A percentile compares a stretch with the other conserved stretches of the same genome.
These are phyloP conservation scores for Macroventuria anomochaeta DNA, from an alignment of 2,329 filamentous ascomycete genomes.

Conservation along the genomic window DNA sequence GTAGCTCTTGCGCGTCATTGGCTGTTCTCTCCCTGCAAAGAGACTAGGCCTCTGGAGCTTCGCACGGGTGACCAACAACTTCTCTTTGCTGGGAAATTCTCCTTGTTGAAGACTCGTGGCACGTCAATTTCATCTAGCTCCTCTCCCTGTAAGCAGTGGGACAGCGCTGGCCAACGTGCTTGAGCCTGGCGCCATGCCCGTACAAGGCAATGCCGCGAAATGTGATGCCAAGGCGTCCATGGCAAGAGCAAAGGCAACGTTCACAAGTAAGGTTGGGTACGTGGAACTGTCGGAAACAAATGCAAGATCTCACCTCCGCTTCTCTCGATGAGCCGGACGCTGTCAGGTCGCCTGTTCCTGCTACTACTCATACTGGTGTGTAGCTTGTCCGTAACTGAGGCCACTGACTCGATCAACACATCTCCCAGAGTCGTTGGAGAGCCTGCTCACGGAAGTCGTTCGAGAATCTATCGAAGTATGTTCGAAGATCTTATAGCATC, in stretches of 20 bases:
- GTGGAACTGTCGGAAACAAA: not conserved
- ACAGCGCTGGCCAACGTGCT: not conserved
- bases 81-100: not conserved
- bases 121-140: not conserved
- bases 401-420: not conserved
- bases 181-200: not conserved
- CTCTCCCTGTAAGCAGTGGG: no score
- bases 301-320: no score
- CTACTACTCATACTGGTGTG: not conserved
- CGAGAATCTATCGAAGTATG: not conserved
- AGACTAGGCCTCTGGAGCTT: slow-evolving; percentile 3
- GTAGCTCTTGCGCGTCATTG: not conserved
- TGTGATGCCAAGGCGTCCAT: not conserved
- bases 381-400: not conserved
- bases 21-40: not conserved
- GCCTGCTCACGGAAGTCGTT: not conserved
- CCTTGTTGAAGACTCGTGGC: not conserved
- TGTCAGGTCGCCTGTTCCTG: not conserved
- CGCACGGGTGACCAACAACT: not conserved
- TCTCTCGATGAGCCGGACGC: not conserved
- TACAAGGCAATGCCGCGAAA: slow-evolving; percentile 6
- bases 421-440: not conserved
- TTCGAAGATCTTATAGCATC: not conserved
- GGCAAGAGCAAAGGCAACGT: not conserved
- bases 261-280: not conserved